Percentiles rank a stretch among this genome's conserved stretches.
These are phyloP conservation scores for Cyclocybe aegerita DNA, from an alignment of 768 basidiomycete genomes.

Conservation along the genomic window DNA sequence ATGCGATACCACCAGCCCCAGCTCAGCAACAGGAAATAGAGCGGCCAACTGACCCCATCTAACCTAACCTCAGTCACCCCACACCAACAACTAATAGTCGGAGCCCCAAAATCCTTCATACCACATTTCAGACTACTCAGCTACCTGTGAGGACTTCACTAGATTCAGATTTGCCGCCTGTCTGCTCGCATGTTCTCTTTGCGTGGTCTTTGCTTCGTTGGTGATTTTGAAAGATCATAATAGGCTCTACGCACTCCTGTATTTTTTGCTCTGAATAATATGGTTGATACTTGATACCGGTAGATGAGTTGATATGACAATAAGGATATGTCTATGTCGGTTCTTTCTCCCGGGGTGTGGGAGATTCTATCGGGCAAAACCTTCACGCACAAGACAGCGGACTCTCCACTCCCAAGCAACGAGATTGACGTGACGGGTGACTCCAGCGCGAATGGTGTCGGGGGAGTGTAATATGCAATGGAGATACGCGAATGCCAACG, in stretches of 20 bases:
- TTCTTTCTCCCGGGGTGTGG: background rate
- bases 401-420: conserved; percentile 79
- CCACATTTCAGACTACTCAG: background rate
- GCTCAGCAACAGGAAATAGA: background rate
- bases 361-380: conserved; percentile 38
- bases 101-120: background rate
- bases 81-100: background rate
- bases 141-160: background rate
- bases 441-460: conserved; percentile 54
- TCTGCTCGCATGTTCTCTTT: background rate
- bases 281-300: too few relatives aligned
- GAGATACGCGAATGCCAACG: conserved; percentile 80
- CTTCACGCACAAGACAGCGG: conserved; percentile 51
- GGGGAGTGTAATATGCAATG: conserved; percentile 58
- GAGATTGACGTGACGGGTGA: conserved; percentile 72
- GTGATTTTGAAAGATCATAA: conserved; percentile 1
- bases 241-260: too few relatives aligned
- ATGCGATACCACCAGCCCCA: background rate
- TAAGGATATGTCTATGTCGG: too few relatives aligned
- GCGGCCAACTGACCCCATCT: background rate
- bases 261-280: too few relatives aligned
- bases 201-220: background rate
- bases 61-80: background rate
- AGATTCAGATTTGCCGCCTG: background rate
- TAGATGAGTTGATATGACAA: too few relatives aligned